Evolutionary conservation across 805 yeast species (phyloP).

Genomic region (Yarrowia deformans): DNA sequence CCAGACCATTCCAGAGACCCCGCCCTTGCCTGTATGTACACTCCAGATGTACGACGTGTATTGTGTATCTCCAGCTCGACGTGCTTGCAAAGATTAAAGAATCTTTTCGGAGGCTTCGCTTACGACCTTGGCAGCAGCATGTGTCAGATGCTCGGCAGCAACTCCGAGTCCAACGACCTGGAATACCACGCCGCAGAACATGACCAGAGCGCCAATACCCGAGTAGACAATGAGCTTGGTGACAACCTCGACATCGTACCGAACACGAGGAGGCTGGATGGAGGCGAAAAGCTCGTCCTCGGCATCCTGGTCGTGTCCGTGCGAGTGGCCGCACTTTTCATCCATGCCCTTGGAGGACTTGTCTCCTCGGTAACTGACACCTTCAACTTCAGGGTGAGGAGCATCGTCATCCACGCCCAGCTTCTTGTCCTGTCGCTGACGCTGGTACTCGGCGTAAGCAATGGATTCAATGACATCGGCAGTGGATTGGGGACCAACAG

Average conservation of each 20-base stretch:
- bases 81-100: not conserved
- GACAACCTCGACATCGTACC: slow-evolving; percentile 77
- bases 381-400: slow-evolving; percentile 9
- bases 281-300: slow-evolving; percentile 44
- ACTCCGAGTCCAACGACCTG: slow-evolving; percentile 34
- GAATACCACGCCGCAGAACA: slow-evolving; percentile 46
- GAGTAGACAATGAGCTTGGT: slow-evolving; percentile 82
- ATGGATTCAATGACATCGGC: slow-evolving; percentile 54
- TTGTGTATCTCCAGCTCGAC: too few relatives aligned
- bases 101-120: not conserved
- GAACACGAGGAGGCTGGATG: slow-evolving; percentile 50
- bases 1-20: not conserved
- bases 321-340: slow-evolving; percentile 29
- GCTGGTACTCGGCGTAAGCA: slow-evolving; percentile 48
- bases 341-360: slow-evolving; percentile 2
- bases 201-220: slow-evolving; percentile 71
- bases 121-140: not conserved
- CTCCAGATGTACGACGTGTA: too few relatives aligned
- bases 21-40: too few relatives aligned
- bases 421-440: slow-evolving; percentile 40
- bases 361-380: slow-evolving; percentile 24
- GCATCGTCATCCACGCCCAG: slow-evolving; percentile 20
- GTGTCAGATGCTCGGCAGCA: slow-evolving; percentile 2
- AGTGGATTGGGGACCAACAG: slow-evolving; percentile 55
- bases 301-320: slow-evolving; percentile 18